These are phyloP conservation scores for Didymella keratinophila DNA, from an alignment of 2,329 filamentous ascomycete species.

Conservation along the genomic window DNA sequence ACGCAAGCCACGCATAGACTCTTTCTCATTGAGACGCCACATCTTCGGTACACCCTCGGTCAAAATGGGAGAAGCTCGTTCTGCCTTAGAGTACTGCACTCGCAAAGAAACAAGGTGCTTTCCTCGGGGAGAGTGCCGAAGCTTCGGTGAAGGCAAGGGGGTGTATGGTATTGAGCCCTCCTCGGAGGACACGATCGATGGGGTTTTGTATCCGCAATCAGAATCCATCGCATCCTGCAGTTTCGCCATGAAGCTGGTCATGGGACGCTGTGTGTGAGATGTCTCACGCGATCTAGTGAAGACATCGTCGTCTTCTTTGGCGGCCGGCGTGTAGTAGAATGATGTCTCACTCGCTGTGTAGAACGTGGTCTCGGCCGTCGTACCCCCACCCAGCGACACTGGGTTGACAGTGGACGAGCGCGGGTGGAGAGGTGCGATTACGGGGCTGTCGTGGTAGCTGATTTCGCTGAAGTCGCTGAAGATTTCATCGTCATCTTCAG, in stretches of 20 bases:
- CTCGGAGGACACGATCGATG: background rate
- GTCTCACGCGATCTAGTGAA: background rate
- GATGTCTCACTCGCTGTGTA: conserved; percentile 1
- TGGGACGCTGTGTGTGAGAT: background rate
- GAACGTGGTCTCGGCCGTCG: background rate
- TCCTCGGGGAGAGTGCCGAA: conserved; percentile 1
- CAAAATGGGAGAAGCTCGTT: background rate
- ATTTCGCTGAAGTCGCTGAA: background rate
- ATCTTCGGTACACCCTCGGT: background rate
- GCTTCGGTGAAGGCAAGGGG: background rate
- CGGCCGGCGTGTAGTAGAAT: background rate
- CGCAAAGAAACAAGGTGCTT: background rate
- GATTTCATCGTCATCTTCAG: background rate
- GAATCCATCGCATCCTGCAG: background rate
- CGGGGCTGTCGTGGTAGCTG: background rate
- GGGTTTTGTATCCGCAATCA: background rate
- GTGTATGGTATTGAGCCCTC: background rate
- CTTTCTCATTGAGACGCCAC: background rate
- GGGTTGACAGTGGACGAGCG: background rate
- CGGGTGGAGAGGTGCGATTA: background rate
- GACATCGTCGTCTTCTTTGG: conserved; percentile 10
- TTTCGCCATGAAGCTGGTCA: background rate
- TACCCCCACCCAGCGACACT: background rate
- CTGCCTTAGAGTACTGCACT: conserved; percentile 1
- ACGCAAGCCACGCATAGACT: background rate